Percentiles rank a stretch among this genome's conserved stretches.
These are phyloP conservation scores for Fusarium falciforme DNA, from an alignment of 2,329 filamentous ascomycete species.

Conservation along the genomic window DNA sequence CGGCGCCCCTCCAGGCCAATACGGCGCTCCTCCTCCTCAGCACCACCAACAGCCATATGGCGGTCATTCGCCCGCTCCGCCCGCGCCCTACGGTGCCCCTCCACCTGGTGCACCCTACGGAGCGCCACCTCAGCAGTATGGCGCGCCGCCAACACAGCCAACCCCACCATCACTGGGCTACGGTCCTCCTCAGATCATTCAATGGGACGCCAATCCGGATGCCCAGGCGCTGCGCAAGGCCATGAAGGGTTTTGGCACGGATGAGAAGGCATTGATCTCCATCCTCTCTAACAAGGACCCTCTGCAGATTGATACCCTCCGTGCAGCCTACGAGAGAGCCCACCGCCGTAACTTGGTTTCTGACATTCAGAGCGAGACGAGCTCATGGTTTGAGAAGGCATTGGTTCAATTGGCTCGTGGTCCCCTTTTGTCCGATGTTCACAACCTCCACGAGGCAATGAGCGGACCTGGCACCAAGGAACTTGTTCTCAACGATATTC, in stretches of 20 bases:
- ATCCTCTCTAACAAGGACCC: conserved; percentile 80
- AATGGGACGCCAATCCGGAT: conserved; percentile 75
- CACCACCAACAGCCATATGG: conserved; percentile 31
- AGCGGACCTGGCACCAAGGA: conserved; percentile 89
- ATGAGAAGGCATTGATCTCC: conserved; percentile 81
- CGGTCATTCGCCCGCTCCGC: conserved; percentile 42
- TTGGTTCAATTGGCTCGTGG: conserved; percentile 82
- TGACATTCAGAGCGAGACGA: conserved; percentile 83
- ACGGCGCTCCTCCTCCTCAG: conserved; percentile 49
- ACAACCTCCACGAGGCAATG: conserved; percentile 77
- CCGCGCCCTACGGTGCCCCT: conserved; percentile 48
- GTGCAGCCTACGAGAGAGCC: conserved; percentile 72
- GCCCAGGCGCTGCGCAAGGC: conserved; percentile 79
- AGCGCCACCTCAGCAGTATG: conserved; percentile 49
- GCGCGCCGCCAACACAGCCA: conserved; percentile 60
- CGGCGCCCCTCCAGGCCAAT: conserved; percentile 50
- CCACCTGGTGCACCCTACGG: conserved; percentile 40
- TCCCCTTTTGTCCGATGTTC: conserved; percentile 81
- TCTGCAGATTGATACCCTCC: conserved; percentile 77
- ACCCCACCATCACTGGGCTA: conserved; percentile 81
- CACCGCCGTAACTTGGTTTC: conserved; percentile 76
- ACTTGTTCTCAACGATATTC: conserved; percentile 83
- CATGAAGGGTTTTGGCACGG: conserved; percentile 94
- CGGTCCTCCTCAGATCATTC: conserved; percentile 74
- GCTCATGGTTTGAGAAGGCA: conserved; percentile 78